Percentiles rank a stretch among this genome's conserved stretches.
Conservation (phyloP, 1,139 yeast genomes). For the Yamadazyma dushanensis region DNA sequence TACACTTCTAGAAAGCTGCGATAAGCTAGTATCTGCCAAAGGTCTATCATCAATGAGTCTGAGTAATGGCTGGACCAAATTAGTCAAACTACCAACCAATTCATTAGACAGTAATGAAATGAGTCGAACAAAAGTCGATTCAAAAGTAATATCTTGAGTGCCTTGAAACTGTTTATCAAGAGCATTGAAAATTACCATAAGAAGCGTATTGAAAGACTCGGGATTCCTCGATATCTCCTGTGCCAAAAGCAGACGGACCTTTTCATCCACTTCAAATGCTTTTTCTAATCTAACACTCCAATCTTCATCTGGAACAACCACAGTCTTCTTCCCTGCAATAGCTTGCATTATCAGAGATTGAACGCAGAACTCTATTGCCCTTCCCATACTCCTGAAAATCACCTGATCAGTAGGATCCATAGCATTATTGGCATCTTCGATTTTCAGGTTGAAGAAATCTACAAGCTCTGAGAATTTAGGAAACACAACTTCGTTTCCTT, state of each 20-base stretch:
- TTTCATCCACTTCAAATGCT: slow-evolving; percentile 62
- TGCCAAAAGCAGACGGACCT: slow-evolving; percentile 43
- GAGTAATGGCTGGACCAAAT: slow-evolving; percentile 21
- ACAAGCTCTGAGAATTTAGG: slow-evolving; percentile 44
- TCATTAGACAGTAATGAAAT: slow-evolving; percentile 36
- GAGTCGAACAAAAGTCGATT: slow-evolving; percentile 30
- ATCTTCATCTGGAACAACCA: slow-evolving; percentile 66
- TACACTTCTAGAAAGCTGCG: slow-evolving; percentile 45
- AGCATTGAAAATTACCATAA: slow-evolving; percentile 29
- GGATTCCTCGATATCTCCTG: slow-evolving; percentile 20
- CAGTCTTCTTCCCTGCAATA: slow-evolving; percentile 48
- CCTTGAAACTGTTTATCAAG: slow-evolving; percentile 26
- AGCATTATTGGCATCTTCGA: slow-evolving; percentile 17
- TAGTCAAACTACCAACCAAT: slow-evolving; percentile 25
- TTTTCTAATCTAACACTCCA: slow-evolving; percentile 77
- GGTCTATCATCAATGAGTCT: slow-evolving; percentile 24
- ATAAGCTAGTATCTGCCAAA: slow-evolving; percentile 33
- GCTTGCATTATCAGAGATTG: slow-evolving; percentile 69
- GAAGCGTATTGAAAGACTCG: slow-evolving; percentile 19
- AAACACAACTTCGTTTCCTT: slow-evolving; percentile 34
- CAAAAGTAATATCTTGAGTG: slow-evolving; percentile 22
- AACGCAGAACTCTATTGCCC: slow-evolving; percentile 48
- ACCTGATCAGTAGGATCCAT: slow-evolving; percentile 17
- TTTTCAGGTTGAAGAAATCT: slow-evolving; percentile 25
- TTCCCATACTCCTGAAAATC: slow-evolving; percentile 31